These are phyloP conservation scores for Testicularia cyperi DNA, from an alignment of 1,284 basidiomycete species.

Conservation along the genomic window DNA sequence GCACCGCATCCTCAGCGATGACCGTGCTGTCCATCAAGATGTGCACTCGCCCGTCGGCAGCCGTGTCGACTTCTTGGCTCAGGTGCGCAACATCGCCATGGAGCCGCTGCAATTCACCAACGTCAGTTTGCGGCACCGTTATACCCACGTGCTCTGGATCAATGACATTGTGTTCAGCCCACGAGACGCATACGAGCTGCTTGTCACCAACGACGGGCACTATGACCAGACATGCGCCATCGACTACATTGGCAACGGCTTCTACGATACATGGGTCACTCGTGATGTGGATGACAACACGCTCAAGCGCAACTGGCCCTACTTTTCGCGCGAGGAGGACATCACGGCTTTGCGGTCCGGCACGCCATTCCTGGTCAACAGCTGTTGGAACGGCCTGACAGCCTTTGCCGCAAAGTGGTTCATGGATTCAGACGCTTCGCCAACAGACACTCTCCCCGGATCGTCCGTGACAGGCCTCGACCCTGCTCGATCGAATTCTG, in stretches of 20 bases:
- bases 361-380: conserved; percentile 65
- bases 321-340: conserved; percentile 62
- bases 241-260: conserved; percentile 64
- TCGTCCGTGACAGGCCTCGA: too few species aligned
- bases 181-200: conserved; percentile 61
- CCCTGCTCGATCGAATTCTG: background rate
- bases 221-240: conserved; percentile 68
- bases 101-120: conserved; percentile 15
- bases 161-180: conserved; percentile 44
- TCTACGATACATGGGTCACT: conserved; percentile 63
- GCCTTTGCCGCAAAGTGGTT: conserved; percentile 65
- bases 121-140: conserved; percentile 6
- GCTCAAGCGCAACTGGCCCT: conserved; percentile 66
- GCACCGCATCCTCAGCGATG: conserved; percentile 33
- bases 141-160: conserved; percentile 45
- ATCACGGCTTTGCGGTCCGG: conserved; percentile 58
- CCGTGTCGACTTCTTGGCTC: conserved; percentile 38
- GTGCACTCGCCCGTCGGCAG: conserved; percentile 13
- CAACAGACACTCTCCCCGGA: background rate
- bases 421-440: conserved; percentile 4
- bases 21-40: conserved; percentile 27
- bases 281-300: conserved; percentile 50
- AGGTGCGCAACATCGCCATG: conserved; percentile 47
- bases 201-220: conserved; percentile 63
- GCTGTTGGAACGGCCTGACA: conserved; percentile 69